These are phyloP conservation scores for Amanita rubescens DNA, from an alignment of 768 basidiomycete genomes.

Conservation along the genomic window DNA sequence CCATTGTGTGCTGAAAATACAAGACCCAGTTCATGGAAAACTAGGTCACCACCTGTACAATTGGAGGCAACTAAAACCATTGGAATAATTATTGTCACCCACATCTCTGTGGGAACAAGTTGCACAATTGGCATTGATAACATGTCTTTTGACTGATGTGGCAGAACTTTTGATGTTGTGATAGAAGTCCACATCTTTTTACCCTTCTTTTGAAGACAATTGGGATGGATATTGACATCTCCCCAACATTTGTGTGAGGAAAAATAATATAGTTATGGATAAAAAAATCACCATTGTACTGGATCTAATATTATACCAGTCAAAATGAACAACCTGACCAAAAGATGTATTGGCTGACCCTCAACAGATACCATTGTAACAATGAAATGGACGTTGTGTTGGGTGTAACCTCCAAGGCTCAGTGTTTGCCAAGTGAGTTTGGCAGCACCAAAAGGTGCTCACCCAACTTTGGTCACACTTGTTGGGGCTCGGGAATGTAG, in stretches of 20 bases:
- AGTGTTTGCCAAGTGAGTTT: no score
- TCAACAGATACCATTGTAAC: not conserved
- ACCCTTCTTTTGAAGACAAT: not conserved
- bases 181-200: not conserved
- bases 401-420: no score
- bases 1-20: constrained; percentile 13
- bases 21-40: constrained; percentile 18
- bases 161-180: not conserved
- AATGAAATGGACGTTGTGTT: no score
- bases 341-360: not conserved
- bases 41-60: constrained; percentile 19
- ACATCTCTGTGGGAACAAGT: constrained; percentile 14
- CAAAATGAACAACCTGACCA: not conserved
- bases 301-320: not conserved
- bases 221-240: not conserved
- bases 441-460: no score
- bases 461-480: no score
- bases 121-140: not conserved
- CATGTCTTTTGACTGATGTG: not conserved
- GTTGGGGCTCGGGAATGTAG: no score
- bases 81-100: constrained; percentile 16
- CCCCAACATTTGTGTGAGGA: not conserved
- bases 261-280: not conserved
- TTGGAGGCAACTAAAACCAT: constrained; percentile 15
- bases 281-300: not conserved